phyloP scores from a whole-genome alignment of 495 filamentous ascomycete genomes.

The Neurospora hispaniola region DNA sequence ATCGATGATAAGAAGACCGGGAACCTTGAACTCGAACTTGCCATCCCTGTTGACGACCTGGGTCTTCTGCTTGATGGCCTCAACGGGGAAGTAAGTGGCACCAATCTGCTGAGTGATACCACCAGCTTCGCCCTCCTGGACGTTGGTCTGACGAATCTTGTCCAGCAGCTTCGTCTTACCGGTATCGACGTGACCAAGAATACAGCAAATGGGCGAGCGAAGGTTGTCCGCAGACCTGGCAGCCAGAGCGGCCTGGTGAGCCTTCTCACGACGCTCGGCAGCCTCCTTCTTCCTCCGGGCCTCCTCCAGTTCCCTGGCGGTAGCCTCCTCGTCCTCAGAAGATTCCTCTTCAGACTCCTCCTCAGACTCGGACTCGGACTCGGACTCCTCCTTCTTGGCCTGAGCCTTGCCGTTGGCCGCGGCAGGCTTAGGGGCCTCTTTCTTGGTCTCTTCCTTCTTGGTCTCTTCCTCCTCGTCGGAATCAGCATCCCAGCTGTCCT shows the following conservation, averaged over 20 bases:
- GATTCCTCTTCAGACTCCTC: slow-evolving; percentile 41
- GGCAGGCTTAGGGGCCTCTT: slow-evolving; percentile 24
- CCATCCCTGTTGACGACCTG: slow-evolving; percentile 83
- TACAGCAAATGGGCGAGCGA: slow-evolving; percentile 97
- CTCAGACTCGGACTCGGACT: slow-evolving; percentile 20
- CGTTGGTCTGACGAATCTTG: slow-evolving; percentile 97
- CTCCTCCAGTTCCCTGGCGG: slow-evolving; percentile 55
- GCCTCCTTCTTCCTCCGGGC: slow-evolving; percentile 76
- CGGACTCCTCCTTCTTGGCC: slow-evolving; percentile 8
- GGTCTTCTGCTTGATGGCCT: slow-evolving; percentile 85
- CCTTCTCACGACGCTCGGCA: slow-evolving; percentile 76
- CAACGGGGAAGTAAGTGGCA: slow-evolving; percentile 98
- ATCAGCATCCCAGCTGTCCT: slow-evolving; percentile 91
- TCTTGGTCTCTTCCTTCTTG: slow-evolving; percentile 16
- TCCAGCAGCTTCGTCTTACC: slow-evolving; percentile 98
- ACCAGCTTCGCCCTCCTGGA: slow-evolving; percentile 98
- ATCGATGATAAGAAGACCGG: slow-evolving; percentile 94
- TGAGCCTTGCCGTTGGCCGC: slow-evolving; percentile 17
- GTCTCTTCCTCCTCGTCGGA: slow-evolving; percentile 60
- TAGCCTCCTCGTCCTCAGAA: slow-evolving; percentile 58
- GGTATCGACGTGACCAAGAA: slow-evolving; percentile 99
- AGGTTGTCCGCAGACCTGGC: slow-evolving; percentile 90
- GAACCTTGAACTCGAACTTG: slow-evolving; percentile 93
- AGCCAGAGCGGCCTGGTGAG: slow-evolving; percentile 83
- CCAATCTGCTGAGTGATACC: slow-evolving; percentile 99